phyloP scores from a whole-genome alignment of 2,329 filamentous ascomycete species.

The Alternaria alternata region DNA sequence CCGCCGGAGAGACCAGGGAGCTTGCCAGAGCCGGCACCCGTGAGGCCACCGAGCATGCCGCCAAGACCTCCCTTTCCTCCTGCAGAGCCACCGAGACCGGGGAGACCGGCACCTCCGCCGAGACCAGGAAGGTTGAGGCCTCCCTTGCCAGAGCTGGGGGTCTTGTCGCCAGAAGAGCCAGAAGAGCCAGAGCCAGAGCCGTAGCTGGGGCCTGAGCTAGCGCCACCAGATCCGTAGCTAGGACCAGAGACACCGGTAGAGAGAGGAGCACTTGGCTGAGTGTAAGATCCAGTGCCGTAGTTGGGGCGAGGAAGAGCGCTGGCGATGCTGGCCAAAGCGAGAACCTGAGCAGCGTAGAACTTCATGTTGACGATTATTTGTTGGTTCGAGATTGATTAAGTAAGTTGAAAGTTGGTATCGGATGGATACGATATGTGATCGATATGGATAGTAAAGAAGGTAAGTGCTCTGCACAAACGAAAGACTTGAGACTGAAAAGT shows the following conservation, averaged over 20 bases:
- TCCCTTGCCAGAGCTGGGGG: not conserved
- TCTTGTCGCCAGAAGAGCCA: not conserved
- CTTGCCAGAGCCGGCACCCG: not conserved
- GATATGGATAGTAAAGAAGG: not conserved
- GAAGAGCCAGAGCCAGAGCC: constrained; percentile 2
- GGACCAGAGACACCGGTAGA: constrained; percentile 1
- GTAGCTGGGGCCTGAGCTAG: constrained; percentile 6
- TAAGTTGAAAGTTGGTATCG: constrained; percentile 1
- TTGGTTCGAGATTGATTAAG: not conserved
- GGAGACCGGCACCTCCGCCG: constrained; percentile 1
- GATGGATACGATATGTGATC: not conserved
- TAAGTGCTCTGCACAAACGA: constrained; percentile 13
- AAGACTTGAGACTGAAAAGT: constrained; percentile 2
- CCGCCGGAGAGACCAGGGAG: not conserved
- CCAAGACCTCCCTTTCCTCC: not conserved
- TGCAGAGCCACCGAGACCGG: not conserved
- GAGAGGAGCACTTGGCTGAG: not conserved
- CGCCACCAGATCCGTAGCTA: not conserved
- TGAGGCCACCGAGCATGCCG: not conserved
- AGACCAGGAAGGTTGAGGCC: not conserved
- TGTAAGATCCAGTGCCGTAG: not conserved
- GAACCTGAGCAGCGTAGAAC: constrained; percentile 12
- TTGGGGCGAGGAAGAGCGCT: constrained; percentile 13
- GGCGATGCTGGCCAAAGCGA: constrained; percentile 13
- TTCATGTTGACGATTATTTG: constrained; percentile 12